These are phyloP conservation scores for Mortierella sp. DNA, from an alignment of 371 early-diverging fungal species.

Conservation along the genomic window DNA sequence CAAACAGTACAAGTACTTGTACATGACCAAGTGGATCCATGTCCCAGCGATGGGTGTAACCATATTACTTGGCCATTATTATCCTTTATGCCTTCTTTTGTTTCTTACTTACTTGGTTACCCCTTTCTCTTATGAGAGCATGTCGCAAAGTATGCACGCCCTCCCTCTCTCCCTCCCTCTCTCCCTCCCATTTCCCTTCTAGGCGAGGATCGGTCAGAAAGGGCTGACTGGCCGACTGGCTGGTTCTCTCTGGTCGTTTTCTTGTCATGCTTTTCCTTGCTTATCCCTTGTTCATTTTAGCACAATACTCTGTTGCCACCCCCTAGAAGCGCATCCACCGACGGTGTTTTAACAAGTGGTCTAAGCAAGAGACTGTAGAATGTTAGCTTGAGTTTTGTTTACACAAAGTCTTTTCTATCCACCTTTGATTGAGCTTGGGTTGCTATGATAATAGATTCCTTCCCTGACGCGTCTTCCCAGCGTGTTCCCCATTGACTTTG, in stretches of 20 bases:
- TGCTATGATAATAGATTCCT: not conserved
- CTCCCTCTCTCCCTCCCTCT: not conserved
- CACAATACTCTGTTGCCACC: too few relatives aligned
- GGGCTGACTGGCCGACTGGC: too few relatives aligned
- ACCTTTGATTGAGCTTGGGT: not conserved
- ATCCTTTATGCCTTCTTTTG: not conserved
- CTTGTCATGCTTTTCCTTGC: too few relatives aligned
- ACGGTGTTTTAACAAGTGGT: not conserved
- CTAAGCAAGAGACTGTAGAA: not conserved
- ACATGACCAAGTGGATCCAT: not conserved
- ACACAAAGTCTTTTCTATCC: not conserved
- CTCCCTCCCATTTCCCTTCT: too few relatives aligned
- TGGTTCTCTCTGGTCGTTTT: too few relatives aligned
- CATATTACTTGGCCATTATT: not conserved
- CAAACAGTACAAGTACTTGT: not conserved
- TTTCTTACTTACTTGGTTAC: not conserved
- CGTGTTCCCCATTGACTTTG: not conserved
- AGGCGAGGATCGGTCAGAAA: too few relatives aligned
- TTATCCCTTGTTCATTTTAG: too few relatives aligned
- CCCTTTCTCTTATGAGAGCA: not conserved
- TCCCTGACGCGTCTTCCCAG: not conserved
- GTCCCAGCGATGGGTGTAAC: not conserved
- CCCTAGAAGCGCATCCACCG: not conserved
- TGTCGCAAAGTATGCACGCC: constrained; percentile 13
- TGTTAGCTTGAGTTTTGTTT: not conserved